A percentile compares a stretch with the other conserved stretches of the same genome.
These are phyloP conservation scores for Phylloporus sp. DNA, from an alignment of 768 basidiomycete genomes.

Conservation along the genomic window DNA sequence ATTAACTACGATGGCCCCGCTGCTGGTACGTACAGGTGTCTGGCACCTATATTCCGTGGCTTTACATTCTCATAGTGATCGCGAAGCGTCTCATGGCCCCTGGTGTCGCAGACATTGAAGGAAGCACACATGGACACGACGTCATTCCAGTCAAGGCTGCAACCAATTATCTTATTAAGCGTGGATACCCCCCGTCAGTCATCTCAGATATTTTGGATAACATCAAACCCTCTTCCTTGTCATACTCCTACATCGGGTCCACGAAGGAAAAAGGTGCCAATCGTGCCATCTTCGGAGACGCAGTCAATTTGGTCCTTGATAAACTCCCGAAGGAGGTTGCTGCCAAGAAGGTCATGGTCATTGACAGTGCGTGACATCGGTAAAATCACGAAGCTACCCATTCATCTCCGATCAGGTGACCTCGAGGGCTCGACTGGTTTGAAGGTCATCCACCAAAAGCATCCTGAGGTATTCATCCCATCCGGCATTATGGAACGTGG, in stretches of 20 bases:
- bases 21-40: slow-evolving; percentile 46
- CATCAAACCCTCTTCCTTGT: slow-evolving; percentile 55
- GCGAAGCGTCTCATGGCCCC: slow-evolving; percentile 67
- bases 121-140: slow-evolving; percentile 77
- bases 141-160: slow-evolving; percentile 82
- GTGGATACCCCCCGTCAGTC: slow-evolving; percentile 51
- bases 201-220: slow-evolving; percentile 52
- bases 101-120: slow-evolving; percentile 72
- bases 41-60: not conserved
- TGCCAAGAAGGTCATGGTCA: slow-evolving; percentile 77
- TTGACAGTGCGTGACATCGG: slow-evolving; percentile 56
- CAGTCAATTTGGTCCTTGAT: slow-evolving; percentile 76
- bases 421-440: slow-evolving; percentile 88
- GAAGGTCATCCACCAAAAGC: slow-evolving; percentile 84
- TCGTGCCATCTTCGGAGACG: slow-evolving; percentile 82
- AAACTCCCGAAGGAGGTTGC: slow-evolving; percentile 72
- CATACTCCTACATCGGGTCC: slow-evolving; percentile 66
- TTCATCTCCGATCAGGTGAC: slow-evolving; percentile 48
- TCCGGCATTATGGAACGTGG: slow-evolving; percentile 88
- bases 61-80: slow-evolving; percentile 45
- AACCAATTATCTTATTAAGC: slow-evolving; percentile 62
- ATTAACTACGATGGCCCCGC: slow-evolving; percentile 70
- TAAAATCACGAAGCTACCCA: not conserved
- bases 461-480: slow-evolving; percentile 81
- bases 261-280: slow-evolving; percentile 76